Percentiles rank a stretch among this genome's conserved stretches.
phyloP scores from a whole-genome alignment of 257 asterid genomes.

The Fraxinus americana region DNA sequence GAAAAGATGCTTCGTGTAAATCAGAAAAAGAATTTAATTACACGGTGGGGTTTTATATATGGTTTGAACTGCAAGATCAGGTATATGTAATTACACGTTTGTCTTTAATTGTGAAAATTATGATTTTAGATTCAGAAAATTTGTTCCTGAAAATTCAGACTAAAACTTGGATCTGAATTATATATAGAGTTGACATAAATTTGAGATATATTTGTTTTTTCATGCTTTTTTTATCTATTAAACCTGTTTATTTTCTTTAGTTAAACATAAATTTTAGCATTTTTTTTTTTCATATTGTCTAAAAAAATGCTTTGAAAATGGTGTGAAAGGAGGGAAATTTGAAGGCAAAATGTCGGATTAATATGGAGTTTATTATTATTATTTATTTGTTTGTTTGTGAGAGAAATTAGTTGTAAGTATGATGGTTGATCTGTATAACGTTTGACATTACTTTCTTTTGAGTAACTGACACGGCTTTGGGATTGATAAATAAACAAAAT shows the following conservation, averaged over 20 bases:
- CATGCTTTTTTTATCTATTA: neutral
- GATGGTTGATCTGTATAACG: slow-evolving; percentile 43
- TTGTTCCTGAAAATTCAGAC: slow-evolving; percentile 7
- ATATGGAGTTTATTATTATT: too few species aligned
- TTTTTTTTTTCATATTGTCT: neutral
- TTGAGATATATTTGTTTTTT: neutral
- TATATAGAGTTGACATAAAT: neutral
- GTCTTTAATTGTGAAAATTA: neutral
- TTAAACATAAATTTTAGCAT: neutral
- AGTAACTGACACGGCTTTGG: slow-evolving; percentile 48
- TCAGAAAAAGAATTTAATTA: neutral
- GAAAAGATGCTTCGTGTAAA: slow-evolving; percentile 46
- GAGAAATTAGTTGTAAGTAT: neutral
- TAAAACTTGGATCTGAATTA: slow-evolving; percentile 20
- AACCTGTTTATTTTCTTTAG: slow-evolving; percentile 8
- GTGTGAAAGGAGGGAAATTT: slow-evolving; percentile 14
- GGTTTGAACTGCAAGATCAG: neutral
- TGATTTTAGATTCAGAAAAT: slow-evolving; percentile 18
- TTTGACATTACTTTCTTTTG: slow-evolving; percentile 28
- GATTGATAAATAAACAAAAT: slow-evolving; percentile 2
- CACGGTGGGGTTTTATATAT: neutral
- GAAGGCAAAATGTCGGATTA: too few species aligned
- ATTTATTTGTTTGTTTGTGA: too few species aligned
- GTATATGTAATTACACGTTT: neutral
- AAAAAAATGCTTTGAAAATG: neutral